Base-by-base conservation (phyloP, 768 basidiomycete species). In the Boletus sp. region DNA sequence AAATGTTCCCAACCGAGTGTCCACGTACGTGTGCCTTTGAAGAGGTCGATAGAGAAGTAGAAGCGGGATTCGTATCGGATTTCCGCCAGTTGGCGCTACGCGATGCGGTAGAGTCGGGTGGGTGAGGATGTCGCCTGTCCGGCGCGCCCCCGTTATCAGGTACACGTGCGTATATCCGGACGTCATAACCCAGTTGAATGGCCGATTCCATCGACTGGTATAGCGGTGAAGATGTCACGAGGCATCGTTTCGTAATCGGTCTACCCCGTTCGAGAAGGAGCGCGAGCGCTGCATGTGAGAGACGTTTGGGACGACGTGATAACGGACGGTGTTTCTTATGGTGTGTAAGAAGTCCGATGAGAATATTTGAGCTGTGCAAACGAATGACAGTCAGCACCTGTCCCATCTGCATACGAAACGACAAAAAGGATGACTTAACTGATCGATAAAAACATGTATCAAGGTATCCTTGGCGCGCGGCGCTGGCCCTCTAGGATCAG, bases 191-290 rank as follows among this genome's bases (percentile, higher is more conserved):
- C 41, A 94, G 75, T 50, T 83, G 79, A 63, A 85, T 79, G 17
- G 90, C 87, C 5, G 79, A 74, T 10, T 87, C 84, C 78, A 94
- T 85, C 11, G 88, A 83, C 68, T 94, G 93, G 70, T 92, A 90
- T 47, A 94, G 72, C 2, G 93, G 92, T 42, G 87, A 90, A 12
- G 89, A 91, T 0, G 91, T 84, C 33, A 89, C 92, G 7, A 92
- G 77, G 7, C 91, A 87, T 24, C 90, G 82, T 33, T 87, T 81
- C 24, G 82, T 84, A 52, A 92, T 78, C 8, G 86, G 82, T 36
- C 92, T 80, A 7, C 92, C 93, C 39, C 92, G 82, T 73, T 94
- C 92, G 37, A 95, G 78, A 52, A 94, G 82, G 37, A 94, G 79
- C 2, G 85, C 80, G 33, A 94, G 78, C 6, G 89, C 87, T 4